Evolutionary conservation across 2,329 filamentous ascomycete genomes (phyloP).

Genomic region (Corniculantispora saksenae): DNA sequence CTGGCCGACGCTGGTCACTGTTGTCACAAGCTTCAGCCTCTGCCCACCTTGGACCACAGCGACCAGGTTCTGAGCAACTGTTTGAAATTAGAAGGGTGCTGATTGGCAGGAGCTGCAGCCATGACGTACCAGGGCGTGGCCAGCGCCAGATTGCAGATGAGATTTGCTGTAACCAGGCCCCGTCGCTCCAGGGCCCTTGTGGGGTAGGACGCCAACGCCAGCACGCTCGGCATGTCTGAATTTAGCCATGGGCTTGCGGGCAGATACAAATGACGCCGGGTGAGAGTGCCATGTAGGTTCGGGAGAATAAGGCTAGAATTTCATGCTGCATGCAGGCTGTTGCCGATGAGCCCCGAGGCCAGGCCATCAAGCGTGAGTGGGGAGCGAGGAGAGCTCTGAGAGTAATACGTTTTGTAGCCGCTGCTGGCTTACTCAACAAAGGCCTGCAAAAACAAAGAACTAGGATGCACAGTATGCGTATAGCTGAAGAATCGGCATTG

Average conservation of each 20-base stretch:
- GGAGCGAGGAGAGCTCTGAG: background rate
- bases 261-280: background rate
- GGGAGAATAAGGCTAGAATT: slow-evolving; percentile 1
- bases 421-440: background rate
- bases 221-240: background rate
- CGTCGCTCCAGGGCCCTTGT: slow-evolving; percentile 6
- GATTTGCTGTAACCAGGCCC: slow-evolving; percentile 18
- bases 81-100: slow-evolving; percentile 11
- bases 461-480: background rate
- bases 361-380: background rate
- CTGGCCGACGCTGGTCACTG: background rate
- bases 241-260: background rate
- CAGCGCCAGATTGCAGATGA: slow-evolving; percentile 15
- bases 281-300: background rate
- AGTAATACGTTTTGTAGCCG: background rate
- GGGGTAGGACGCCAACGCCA: background rate
- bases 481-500: background rate
- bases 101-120: slow-evolving; percentile 15
- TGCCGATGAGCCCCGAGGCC: slow-evolving; percentile 8
- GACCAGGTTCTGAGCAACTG: slow-evolving; percentile 6
- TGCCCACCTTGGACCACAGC: background rate
- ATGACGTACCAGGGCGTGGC: slow-evolving; percentile 14
- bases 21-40: slow-evolving; percentile 10
- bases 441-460: background rate
- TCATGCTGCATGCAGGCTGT: background rate